Percentiles rank a stretch among this genome's conserved stretches.
phyloP scores from a whole-genome alignment of 768 basidiomycete genomes.

The Myochromella boudieri region DNA sequence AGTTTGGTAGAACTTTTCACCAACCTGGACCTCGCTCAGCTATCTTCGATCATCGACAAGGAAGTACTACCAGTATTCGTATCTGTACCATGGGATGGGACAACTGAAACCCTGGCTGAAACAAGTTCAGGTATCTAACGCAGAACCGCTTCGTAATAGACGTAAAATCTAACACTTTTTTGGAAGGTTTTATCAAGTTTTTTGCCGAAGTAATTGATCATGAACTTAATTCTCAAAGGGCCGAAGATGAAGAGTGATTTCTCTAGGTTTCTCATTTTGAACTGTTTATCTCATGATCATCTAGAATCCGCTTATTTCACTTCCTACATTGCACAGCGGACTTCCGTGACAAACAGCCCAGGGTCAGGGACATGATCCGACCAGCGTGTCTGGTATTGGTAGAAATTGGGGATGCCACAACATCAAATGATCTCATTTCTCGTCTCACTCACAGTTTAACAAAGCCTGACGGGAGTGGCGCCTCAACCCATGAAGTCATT shows the following conservation, averaged over 20 bases:
- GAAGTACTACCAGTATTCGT: constrained; percentile 47
- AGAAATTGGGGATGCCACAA: constrained; percentile 39
- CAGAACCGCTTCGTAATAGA: constrained; percentile 7
- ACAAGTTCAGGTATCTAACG: constrained; percentile 17
- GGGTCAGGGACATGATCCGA: constrained; percentile 15
- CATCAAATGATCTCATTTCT: constrained; percentile 57
- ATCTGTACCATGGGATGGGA: constrained; percentile 34
- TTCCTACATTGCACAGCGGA: constrained; percentile 55
- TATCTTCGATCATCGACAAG: constrained; percentile 57
- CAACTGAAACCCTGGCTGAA: constrained; percentile 23
- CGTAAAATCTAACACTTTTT: constrained; percentile 4
- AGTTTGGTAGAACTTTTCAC: constrained; percentile 65
- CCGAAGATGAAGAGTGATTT: constrained; percentile 26
- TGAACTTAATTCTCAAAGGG: constrained; percentile 36
- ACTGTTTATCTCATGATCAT: constrained; percentile 10
- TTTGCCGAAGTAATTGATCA: constrained; percentile 45
- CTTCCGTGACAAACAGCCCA: constrained; percentile 24
- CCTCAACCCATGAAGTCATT: constrained; percentile 58
- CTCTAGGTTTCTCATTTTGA: background rate
- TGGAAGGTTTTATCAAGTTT: constrained; percentile 48
- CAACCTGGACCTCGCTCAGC: constrained; percentile 64
- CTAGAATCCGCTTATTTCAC: constrained; percentile 47
- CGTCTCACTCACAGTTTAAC: constrained; percentile 47
- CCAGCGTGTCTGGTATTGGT: constrained; percentile 49
- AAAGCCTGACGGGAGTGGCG: constrained; percentile 25